phyloP scores from a whole-genome alignment of 768 basidiomycete genomes.

The Boletus rubropictus region DNA sequence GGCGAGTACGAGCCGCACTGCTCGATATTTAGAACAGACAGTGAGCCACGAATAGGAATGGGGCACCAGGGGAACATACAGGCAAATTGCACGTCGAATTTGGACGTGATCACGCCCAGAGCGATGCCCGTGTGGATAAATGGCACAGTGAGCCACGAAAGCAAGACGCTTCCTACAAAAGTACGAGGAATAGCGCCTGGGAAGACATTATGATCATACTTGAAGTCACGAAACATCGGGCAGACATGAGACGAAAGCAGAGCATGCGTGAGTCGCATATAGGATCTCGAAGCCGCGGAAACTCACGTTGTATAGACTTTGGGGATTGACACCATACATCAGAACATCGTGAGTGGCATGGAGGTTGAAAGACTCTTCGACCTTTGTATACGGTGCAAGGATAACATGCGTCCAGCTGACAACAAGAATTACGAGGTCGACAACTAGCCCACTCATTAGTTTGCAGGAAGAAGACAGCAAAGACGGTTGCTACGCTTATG shows the following conservation, averaged over 20 bases:
- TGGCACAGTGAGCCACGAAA: conserved; percentile 56
- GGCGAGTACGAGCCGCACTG: conserved; percentile 74
- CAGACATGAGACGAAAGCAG: not conserved
- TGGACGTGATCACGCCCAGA: conserved; percentile 44
- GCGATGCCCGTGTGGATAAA: conserved; percentile 37
- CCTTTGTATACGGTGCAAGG: conserved; percentile 87
- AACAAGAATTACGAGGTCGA: conserved; percentile 48
- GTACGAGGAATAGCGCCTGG: conserved; percentile 87
- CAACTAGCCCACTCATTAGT: conserved; percentile 20
- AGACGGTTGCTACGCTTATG: not conserved
- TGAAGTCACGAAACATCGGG: not conserved
- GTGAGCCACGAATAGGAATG: not conserved
- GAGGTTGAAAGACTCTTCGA: conserved; percentile 95
- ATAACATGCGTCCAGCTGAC: conserved; percentile 63
- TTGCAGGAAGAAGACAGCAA: not conserved
- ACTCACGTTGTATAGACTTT: conserved; percentile 46
- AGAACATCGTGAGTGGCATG: conserved; percentile 88
- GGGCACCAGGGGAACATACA: conserved; percentile 39
- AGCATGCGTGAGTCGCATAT: conserved; percentile 7
- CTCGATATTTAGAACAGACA: not conserved
- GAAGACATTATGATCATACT: conserved; percentile 91
- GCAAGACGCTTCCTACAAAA: conserved; percentile 69
- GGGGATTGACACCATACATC: conserved; percentile 55
- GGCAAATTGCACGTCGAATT: conserved; percentile 65
- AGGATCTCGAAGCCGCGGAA: not conserved